Conservation (phyloP, 1,284 basidiomycete genomes). For the Neonothopanus nambi region DNA sequence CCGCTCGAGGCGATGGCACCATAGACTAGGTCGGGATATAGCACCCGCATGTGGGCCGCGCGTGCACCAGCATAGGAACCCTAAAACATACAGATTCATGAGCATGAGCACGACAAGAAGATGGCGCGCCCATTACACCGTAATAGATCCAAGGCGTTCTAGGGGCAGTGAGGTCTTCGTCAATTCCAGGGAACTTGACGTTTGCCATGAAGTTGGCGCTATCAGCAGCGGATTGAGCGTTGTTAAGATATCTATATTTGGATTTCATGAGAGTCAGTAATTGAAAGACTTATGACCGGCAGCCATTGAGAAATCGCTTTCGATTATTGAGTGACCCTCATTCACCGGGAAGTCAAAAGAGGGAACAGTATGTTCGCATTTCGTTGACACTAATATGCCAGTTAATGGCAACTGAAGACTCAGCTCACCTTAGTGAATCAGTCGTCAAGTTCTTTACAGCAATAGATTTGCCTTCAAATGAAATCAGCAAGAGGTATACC, state of each 20-base stretch:
- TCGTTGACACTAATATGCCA: too few relatives aligned
- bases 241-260: slow-evolving; percentile 74
- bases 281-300: slow-evolving; percentile 15
- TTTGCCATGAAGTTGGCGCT: slow-evolving; percentile 88
- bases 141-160: slow-evolving; percentile 92
- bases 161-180: slow-evolving; percentile 68
- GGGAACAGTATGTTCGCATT: too few relatives aligned
- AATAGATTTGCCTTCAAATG: slow-evolving; percentile 69
- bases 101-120: not conserved
- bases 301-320: not conserved
- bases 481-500: slow-evolving; percentile 9
- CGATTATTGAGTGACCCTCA: too few relatives aligned
- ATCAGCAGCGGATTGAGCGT: slow-evolving; percentile 89
- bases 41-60: slow-evolving; percentile 87
- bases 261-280: too few relatives aligned
- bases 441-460: slow-evolving; percentile 82
- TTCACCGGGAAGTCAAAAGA: too few relatives aligned
- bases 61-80: slow-evolving; percentile 93
- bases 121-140: slow-evolving; percentile 53
- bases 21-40: slow-evolving; percentile 87
- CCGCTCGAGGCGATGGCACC: slow-evolving; percentile 92
- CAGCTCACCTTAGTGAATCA: slow-evolving; percentile 60
- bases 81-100: slow-evolving; percentile 31
- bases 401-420: too few relatives aligned
- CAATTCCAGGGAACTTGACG: slow-evolving; percentile 74